Base-by-base conservation (phyloP, 495 filamentous ascomycete genomes). In the Zalerion maritima region DNA sequence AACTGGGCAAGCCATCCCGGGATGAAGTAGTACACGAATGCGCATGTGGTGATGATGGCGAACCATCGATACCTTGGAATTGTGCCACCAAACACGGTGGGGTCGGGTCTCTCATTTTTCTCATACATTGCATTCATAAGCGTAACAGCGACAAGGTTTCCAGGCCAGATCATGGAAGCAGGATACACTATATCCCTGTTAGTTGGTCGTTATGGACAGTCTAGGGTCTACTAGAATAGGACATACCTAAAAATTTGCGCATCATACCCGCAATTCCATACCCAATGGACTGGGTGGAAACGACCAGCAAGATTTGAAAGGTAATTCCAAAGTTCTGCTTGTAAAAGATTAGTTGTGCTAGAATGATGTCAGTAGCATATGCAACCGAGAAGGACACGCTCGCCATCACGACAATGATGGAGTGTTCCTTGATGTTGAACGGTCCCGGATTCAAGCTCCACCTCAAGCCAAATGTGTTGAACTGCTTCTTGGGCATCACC, bases 371-470 rank as follows among this genome's bases (percentile, higher is more conserved):
- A 2, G 75, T 81, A 12, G 75, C 71, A 26, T 77, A 74, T 3
- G 74, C 75, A n/a, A 71, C 69, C 40, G 52, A 76, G 42, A 55
- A 64, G 31, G 54, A 60, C 5, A 69, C 67, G 31, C 59, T 61
- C 5, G 69, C 69, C 78, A 83, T 85, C 37, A 83, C 71, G 4
- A 76, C 75, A 37, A 85, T 79, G 37, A 85, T 57, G 4, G 73
- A 67, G 57, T 85, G 79, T 43, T 82, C 77, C 43, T 85, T 85
- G 49, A 81, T 69, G 46, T 81, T 85, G 55, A 85, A 85, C 23
- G 71, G 75, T 7, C 78, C 73, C 4, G 75, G 75, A 37, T 82
- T 82, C 18, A 81, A 38, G 15, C 60, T 64, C 45, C 60, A 69
- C 14, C 55, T 44, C 18, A 60, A 21, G 6, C 75, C 75, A 34